Evolutionary conservation across 2,329 filamentous ascomycete species (phyloP), one percentile per base, ranked within the genome.

Genomic region (Cladophialophora bantiana): DNA sequence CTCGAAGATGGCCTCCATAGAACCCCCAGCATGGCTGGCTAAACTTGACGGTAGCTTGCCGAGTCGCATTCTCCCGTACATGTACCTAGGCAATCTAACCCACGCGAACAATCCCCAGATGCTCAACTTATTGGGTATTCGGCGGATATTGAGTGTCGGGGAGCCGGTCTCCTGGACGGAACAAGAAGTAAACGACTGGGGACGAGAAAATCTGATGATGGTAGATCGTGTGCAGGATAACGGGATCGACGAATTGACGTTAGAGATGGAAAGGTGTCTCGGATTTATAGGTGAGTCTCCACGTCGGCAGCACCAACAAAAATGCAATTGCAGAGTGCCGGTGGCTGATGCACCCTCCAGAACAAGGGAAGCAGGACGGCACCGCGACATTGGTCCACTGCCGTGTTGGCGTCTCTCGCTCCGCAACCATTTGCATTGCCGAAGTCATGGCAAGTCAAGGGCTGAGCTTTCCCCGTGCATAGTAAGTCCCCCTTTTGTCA

Each of bases 361-460:
- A 93, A 72, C 88, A 89, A 72, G 94, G 94, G 40, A 91, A 90
- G 75, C 81, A 81, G 42, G 90, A 91, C 52, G 90, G 90, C 35
- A 92, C 88, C 4, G 93, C 94, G 31, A 98, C 95, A 0, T 84
- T 99, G 64, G 95, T 99, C 15, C 95, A 99, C 77, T 99, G 95
- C 77, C 90, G 95, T 18, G 95, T 99, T 7, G 95, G 95, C 56
- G 95, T 99, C 62, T 97, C 94, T 59, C 88, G 95, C 59, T 97
- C 93, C 69, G 95, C 95, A 12, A 99, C 94, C 1, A 97, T 99
- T 68, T 98, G 95, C 77, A 99, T 99, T 74, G 95, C 95, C n/a
- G 94, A 98, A 78, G 93, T 98, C 40, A 99, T 99, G 95, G 89
- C 90, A 40, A 84, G 90, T 32, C 79, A 93, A 73, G 84, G 88